Percentiles rank a stretch among this genome's conserved stretches.
phyloP scores from a whole-genome alignment of 2,329 filamentous ascomycete species.

The Penicillium freii region DNA sequence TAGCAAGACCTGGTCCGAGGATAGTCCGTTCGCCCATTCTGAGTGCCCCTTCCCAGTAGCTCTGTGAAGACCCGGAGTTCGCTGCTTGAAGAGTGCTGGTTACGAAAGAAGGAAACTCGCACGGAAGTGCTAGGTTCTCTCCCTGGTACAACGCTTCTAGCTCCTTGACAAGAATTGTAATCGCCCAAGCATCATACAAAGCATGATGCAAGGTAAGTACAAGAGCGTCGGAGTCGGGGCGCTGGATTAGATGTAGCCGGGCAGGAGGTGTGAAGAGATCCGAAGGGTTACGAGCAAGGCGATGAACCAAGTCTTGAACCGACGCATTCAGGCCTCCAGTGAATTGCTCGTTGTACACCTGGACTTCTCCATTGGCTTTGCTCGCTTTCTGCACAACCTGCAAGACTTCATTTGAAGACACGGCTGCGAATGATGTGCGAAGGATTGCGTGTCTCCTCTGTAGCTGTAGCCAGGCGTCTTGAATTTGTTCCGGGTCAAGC shows the following conservation, averaged over 20 bases:
- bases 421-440: constrained; percentile 9
- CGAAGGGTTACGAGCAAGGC: background rate
- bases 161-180: constrained; percentile 6
- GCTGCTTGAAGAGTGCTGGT: background rate
- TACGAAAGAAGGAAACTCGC: background rate
- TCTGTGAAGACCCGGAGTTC: background rate
- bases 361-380: background rate
- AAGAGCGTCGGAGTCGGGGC: background rate
- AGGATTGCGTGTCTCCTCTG: constrained; percentile 9
- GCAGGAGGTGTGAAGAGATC: constrained; percentile 2
- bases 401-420: constrained; percentile 1
- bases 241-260: background rate
- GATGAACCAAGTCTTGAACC: background rate
- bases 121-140: background rate
- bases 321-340: background rate
- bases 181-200: constrained; percentile 13
- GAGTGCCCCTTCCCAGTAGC: background rate
- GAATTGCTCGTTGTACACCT: background rate
- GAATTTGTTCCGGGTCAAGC: background rate
- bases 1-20: background rate
- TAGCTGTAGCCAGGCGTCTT: constrained; percentile 6
- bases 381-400: background rate
- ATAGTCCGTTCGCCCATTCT: background rate
- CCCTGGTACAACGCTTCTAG: constrained; percentile 6
- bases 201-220: constrained; percentile 12